A percentile compares a stretch with the other conserved stretches of the same genome.
These are phyloP conservation scores for Populus deltoides DNA, from an alignment of 345 rosid genomes.

Conservation along the genomic window DNA sequence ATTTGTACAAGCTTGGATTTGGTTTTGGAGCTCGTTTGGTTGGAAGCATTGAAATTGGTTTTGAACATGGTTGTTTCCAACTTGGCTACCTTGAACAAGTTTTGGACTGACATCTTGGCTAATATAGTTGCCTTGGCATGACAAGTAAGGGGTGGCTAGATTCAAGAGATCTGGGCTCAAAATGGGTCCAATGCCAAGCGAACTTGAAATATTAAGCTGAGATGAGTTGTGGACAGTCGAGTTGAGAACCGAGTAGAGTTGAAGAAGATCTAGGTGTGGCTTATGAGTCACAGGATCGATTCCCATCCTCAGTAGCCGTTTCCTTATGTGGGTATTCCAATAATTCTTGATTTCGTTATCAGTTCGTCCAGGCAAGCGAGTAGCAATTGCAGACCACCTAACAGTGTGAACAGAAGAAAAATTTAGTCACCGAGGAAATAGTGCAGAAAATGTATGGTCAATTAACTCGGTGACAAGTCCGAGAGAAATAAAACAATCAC, in stretches of 20 bases:
- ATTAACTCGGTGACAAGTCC: background rate
- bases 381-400: conserved; percentile 92
- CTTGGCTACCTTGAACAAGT: conserved; percentile 12
- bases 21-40: conserved; percentile 14
- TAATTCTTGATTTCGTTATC: conserved; percentile 86
- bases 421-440: background rate
- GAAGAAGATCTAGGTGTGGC: conserved; percentile 56
- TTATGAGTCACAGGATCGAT: conserved; percentile 81
- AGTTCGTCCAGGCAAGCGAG: conserved; percentile 77
- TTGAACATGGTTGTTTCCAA: conserved; percentile 16
- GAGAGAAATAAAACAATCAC: background rate
- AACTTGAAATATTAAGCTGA: conserved; percentile 32
- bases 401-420: background rate
- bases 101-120: conserved; percentile 3
- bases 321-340: conserved; percentile 89
- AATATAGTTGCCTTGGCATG: conserved; percentile 19
- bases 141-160: conserved; percentile 20
- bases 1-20: conserved; percentile 11
- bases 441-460: background rate
- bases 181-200: conserved; percentile 30
- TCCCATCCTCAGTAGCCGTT: conserved; percentile 67
- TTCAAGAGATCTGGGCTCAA: conserved; percentile 25
- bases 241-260: conserved; percentile 23
- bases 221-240: conserved; percentile 25
- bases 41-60: conserved; percentile 21